Base-by-base conservation (phyloP, 2,329 filamentous ascomycete genomes). In the Sporothrix inflata region DNA sequence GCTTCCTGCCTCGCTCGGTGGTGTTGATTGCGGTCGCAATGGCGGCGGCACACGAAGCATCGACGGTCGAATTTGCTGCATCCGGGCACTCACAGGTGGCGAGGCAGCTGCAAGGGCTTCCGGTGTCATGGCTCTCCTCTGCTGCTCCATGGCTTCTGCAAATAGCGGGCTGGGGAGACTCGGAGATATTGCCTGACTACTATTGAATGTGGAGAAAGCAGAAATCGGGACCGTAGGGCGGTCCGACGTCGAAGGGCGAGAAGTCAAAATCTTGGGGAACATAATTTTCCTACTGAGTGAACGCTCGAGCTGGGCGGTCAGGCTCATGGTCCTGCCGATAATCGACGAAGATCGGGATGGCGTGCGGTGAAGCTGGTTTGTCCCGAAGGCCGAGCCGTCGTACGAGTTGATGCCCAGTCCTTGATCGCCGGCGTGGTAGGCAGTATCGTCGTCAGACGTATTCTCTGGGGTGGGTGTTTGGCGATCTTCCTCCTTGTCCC, bases 51-150 rank as follows among this genome's bases (percentile, higher is more conserved):
- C 83, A 63, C 79, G 77, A 14, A 80, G 76, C 16, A 78, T 76
- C 9, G 78, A 75, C 7, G 79, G 78, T 40, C 80, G 82, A 34
- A 82, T 80, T 4, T 74, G 74, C 7, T 81, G 73, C 69, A 68
- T 83, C n/a, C 79, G 79, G 78, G 85, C 81, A 75, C 82, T 85
- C 38, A 84, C 79, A 0, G 84, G 83, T 0, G 83, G 82, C 3
- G 82, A 79, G 0, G 81, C 80, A 70, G 76, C 82, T 11, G 79
- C 63, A n/a, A 53, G 21, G 14, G 45, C 19, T 49, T 68, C 61
- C 8, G 49, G 57, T 14, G 65, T 24, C 61, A 70, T 76, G 71
- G 49, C 40, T 6, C 12, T 16, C 9, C 78, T 80, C 53, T 77
- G 78, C 24, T 75, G 71, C 14, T 76, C 72, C 49, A 77, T 72